Evolutionary conservation across 805 yeast species (phyloP).

Genomic region (Lachancea cidri): DNA sequence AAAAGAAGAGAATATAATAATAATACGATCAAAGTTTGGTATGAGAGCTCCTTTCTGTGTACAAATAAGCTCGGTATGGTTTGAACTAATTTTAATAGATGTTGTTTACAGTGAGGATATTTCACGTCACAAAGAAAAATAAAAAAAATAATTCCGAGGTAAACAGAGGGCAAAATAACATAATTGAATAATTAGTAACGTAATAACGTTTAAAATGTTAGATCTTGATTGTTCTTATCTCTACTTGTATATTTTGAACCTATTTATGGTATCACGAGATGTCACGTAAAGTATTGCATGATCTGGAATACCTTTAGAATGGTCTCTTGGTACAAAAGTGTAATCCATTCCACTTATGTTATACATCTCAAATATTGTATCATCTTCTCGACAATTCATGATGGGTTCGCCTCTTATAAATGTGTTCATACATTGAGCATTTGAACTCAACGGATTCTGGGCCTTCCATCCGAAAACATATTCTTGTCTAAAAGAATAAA

Average conservation of each 20-base stretch:
- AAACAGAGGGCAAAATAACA: too few species aligned
- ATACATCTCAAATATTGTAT: background rate
- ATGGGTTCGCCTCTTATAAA: constrained; percentile 1
- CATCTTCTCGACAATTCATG: background rate
- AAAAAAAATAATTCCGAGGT: too few species aligned
- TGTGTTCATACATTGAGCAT: constrained; percentile 1
- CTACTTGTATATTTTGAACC: background rate
- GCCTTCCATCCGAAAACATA: constrained; percentile 29
- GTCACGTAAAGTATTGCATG: background rate
- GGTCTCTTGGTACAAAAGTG: background rate
- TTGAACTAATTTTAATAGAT: background rate
- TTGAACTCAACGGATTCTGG: constrained; percentile 45
- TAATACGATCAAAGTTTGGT: too few species aligned
- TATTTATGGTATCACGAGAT: background rate
- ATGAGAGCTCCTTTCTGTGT: background rate
- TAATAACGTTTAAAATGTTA: too few species aligned
- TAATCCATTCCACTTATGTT: background rate
- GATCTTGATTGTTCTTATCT: too few species aligned
- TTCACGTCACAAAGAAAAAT: background rate
- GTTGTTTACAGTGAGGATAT: background rate
- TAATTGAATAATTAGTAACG: too few species aligned
- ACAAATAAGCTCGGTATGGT: background rate
- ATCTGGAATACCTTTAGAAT: background rate
- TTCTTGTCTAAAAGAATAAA: constrained; percentile 28
- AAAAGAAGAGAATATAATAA: too few species aligned